Conservation (phyloP, 305 asterid species). For the Fraxinus velutina region DNA sequence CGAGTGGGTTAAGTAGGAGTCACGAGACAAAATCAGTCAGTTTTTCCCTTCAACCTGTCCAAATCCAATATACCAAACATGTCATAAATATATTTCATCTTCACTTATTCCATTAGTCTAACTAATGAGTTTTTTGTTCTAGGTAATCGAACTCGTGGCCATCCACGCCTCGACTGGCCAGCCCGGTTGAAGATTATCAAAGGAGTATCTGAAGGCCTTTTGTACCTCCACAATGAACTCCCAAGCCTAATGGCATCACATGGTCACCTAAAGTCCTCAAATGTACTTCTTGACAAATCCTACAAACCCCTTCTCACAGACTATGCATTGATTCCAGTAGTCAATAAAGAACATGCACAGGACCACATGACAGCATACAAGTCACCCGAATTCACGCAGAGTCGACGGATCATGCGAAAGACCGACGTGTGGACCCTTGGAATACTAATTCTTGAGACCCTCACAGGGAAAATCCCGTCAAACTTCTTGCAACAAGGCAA, state of each 20-base stretch:
- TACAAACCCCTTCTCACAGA: conserved; percentile 64
- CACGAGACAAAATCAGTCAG: neutral
- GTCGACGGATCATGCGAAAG: conserved; percentile 52
- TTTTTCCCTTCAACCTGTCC: neutral
- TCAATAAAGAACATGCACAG: conserved; percentile 64
- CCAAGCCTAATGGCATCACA: conserved; percentile 83
- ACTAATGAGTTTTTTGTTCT: neutral
- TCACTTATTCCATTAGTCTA: neutral
- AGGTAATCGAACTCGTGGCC: conserved; percentile 51
- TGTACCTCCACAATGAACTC: conserved; percentile 65
- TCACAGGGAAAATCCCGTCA: conserved; percentile 62
- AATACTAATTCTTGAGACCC: conserved; percentile 60
- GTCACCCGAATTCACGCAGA: conserved; percentile 63
- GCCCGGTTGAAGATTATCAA: conserved; percentile 65
- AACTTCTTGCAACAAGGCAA: conserved; percentile 39
- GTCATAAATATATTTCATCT: neutral
- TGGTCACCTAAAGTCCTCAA: conserved; percentile 89
- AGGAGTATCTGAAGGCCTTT: conserved; percentile 73
- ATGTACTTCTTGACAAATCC: conserved; percentile 60
- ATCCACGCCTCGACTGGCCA: conserved; percentile 59
- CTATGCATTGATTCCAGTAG: conserved; percentile 69
- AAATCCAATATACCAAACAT: neutral
- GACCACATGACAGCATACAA: conserved; percentile 63
- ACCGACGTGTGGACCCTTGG: conserved; percentile 94
- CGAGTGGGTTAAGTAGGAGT: neutral